phyloP scores from a whole-genome alignment of 1,284 basidiomycete genomes.

The Exobasidium rhododendri region DNA sequence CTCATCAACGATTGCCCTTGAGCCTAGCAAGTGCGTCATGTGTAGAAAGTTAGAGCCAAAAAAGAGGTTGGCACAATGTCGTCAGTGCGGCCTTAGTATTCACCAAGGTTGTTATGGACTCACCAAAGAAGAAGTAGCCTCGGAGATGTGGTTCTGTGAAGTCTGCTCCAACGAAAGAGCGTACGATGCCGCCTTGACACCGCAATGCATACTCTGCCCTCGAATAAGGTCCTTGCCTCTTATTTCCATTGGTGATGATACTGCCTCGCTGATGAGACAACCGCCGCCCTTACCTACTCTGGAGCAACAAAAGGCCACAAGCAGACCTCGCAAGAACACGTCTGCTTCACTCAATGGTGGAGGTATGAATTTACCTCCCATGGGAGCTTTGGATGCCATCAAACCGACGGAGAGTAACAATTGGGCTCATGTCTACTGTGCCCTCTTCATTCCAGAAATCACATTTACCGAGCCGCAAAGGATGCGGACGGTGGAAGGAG shows the following conservation, averaged over 20 bases:
- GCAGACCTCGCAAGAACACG: conserved; percentile 17
- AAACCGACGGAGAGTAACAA: conserved; percentile 92
- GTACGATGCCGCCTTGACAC: conserved; percentile 36
- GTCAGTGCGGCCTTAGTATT: conserved; percentile 44
- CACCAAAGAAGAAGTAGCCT: conserved; percentile 33
- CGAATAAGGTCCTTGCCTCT: conserved; percentile 14
- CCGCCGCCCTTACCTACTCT: conserved; percentile 17
- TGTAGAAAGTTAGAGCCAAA: conserved; percentile 49
- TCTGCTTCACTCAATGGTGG: too few relatives aligned
- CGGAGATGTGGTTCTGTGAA: conserved; percentile 44
- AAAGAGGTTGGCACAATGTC: conserved; percentile 43
- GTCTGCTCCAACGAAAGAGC: conserved; percentile 46
- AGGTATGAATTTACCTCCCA: conserved; percentile 13
- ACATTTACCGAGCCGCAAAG: conserved; percentile 70
- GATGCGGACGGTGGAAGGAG: conserved; percentile 78
- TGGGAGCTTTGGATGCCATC: conserved; percentile 68
- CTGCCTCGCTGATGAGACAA: conserved; percentile 12
- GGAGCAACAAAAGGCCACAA: conserved; percentile 22
- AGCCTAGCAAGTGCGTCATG: conserved; percentile 46
- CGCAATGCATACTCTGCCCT: conserved; percentile 45
- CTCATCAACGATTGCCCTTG: conserved; percentile 20
- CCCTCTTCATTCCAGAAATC: conserved; percentile 80
- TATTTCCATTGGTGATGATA: background rate
- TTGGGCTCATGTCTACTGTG: conserved; percentile 86
- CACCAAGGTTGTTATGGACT: conserved; percentile 50